Conservation (phyloP, 768 basidiomycete genomes). For the Ramaria sp. region DNA sequence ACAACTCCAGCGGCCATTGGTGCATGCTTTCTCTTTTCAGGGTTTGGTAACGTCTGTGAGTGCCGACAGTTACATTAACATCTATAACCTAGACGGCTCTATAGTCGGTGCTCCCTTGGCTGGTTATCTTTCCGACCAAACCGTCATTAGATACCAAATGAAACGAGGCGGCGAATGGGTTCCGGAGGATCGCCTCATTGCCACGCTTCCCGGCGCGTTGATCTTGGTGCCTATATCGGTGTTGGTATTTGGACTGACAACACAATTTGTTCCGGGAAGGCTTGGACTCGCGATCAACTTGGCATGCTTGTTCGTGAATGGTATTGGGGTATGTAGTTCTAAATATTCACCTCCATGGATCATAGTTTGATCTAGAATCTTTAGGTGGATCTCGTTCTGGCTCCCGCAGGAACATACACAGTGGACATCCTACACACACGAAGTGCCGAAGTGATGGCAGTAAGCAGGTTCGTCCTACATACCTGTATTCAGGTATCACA, state of each 20-base stretch:
- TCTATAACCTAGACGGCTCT: too few relatives aligned
- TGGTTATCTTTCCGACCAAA: constrained; percentile 46
- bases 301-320: constrained; percentile 49
- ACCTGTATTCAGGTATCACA: too few relatives aligned
- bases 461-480: constrained; percentile 37
- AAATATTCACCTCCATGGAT: background rate
- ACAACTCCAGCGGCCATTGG: constrained; percentile 2
- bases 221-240: constrained; percentile 44
- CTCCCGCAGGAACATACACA: constrained; percentile 43
- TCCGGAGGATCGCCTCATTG: constrained; percentile 59
- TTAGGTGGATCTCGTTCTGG: constrained; percentile 46
- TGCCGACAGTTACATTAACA: background rate
- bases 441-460: constrained; percentile 57
- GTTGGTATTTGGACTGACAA: constrained; percentile 37
- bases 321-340: constrained; percentile 39
- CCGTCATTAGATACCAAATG: constrained; percentile 36
- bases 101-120: constrained; percentile 50
- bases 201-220: constrained; percentile 33
- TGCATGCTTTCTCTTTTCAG: constrained; percentile 4
- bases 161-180: constrained; percentile 47
- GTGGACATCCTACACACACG: constrained; percentile 49
- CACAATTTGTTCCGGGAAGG: constrained; percentile 36
- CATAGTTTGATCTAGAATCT: background rate
- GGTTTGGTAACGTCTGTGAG: constrained; percentile 4
- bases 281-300: constrained; percentile 41